A percentile compares a stretch with the other conserved stretches of the same genome.
These are phyloP conservation scores for Theobroma grandiflorum DNA, from an alignment of 441 rosid species.

Conservation along the genomic window DNA sequence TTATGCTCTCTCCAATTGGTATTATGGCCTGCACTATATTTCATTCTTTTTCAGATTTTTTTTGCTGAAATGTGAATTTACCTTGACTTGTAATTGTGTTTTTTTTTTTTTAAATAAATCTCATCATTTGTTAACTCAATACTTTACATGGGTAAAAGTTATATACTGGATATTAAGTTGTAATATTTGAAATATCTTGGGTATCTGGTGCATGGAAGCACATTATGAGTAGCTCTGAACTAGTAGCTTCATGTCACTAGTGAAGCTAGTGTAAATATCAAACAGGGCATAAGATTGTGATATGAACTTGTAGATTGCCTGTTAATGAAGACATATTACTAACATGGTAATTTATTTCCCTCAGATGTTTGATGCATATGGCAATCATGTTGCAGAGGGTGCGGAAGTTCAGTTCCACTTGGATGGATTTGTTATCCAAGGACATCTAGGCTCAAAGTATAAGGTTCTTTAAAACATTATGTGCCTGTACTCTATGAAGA, in stretches of 20 bases:
- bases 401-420: conserved; percentile 44
- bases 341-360: conserved; percentile 14
- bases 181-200: background rate
- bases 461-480: conserved; percentile 34
- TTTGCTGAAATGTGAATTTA: background rate
- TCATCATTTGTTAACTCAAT: no score
- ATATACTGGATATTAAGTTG: background rate
- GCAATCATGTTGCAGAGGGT: conserved; percentile 61
- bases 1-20: background rate
- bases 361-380: conserved; percentile 70
- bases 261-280: background rate
- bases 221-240: background rate
- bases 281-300: background rate
- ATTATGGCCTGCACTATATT: background rate
- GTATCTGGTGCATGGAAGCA: background rate
- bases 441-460: conserved; percentile 39
- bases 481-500: background rate
- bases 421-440: conserved; percentile 55
- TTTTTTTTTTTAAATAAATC: no score
- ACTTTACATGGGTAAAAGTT: background rate
- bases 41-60: no score
- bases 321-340: conserved; percentile 15
- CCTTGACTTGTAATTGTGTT: background rate
- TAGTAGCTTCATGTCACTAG: background rate
- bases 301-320: background rate